Conservation (phyloP, 495 filamentous ascomycete species). For the Aspergillus affinis region DNA sequence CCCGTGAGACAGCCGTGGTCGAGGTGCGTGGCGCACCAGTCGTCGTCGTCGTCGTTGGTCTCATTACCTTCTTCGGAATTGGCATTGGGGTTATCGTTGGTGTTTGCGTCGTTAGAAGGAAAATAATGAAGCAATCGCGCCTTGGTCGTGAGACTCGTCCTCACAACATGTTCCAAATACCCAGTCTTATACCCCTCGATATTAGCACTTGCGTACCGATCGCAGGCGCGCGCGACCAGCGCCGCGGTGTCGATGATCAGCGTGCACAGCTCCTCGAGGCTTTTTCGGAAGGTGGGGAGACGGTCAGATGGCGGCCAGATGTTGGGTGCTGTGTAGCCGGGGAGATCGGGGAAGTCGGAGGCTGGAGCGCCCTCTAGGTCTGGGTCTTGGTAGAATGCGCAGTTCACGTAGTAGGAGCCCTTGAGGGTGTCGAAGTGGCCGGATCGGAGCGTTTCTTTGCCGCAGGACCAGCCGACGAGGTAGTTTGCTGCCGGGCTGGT, state of each 20-base stretch:
- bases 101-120: constrained; percentile 36
- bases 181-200: constrained; percentile 71
- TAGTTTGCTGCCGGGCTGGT: constrained; percentile 52
- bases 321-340: constrained; percentile 71
- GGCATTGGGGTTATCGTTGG: constrained; percentile 36
- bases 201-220: constrained; percentile 76
- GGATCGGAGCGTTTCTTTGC: constrained; percentile 90
- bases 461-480: constrained; percentile 73
- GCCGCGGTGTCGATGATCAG: constrained; percentile 87
- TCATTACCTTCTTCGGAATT: constrained; percentile 17
- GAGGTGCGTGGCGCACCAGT: constrained; percentile 95
- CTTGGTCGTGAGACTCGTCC: constrained; percentile 83
- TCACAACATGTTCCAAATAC: constrained; percentile 85
- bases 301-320: constrained; percentile 73
- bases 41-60: constrained; percentile 59
- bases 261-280: constrained; percentile 72
- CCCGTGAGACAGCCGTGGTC: constrained; percentile 94
- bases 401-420: constrained; percentile 96
- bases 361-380: constrained; percentile 58
- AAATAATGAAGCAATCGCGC: constrained; percentile 94
- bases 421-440: constrained; percentile 90
- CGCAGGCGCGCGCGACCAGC: constrained; percentile 83
- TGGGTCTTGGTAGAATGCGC: constrained; percentile 81
- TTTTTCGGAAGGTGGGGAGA: constrained; percentile 70
- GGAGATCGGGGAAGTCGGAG: constrained; percentile 57